A percentile compares a stretch with the other conserved stretches of the same genome.
Conservation (phyloP, 1,284 basidiomycete genomes). For the Ustilago nuda region DNA sequence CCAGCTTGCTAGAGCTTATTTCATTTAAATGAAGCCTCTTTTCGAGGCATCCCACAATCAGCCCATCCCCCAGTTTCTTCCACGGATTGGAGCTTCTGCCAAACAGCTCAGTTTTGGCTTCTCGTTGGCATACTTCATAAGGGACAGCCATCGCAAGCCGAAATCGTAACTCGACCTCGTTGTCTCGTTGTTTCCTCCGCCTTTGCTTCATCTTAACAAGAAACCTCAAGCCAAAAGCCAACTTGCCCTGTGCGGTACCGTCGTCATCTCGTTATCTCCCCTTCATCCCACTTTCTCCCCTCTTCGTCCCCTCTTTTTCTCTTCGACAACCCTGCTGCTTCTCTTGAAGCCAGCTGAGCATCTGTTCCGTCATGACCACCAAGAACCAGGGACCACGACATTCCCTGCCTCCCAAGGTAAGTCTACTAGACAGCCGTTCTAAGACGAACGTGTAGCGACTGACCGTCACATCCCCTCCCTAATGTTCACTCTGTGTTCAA, state of each 20-base stretch:
- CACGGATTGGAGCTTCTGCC: conserved; percentile 25
- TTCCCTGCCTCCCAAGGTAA: conserved; percentile 48
- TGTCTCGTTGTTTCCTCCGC: conserved; percentile 1
- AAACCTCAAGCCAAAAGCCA: background rate
- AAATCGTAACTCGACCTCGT: conserved; percentile 10
- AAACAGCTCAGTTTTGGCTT: conserved; percentile 3
- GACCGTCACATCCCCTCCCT: background rate
- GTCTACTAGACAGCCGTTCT: background rate
- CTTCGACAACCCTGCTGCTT: conserved; percentile 14
- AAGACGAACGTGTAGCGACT: background rate
- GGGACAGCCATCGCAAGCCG: conserved; percentile 14
- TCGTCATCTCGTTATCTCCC: conserved; percentile 14
- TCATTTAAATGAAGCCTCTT: conserved; percentile 34
- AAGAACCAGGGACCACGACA: conserved; percentile 38
- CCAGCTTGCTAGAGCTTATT: conserved; percentile 15
- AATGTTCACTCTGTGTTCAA: background rate
- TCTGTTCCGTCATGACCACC: conserved; percentile 27
- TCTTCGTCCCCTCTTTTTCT: background rate
- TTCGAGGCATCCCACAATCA: conserved; percentile 10
- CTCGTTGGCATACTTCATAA: conserved; percentile 16
- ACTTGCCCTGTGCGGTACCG: conserved; percentile 18
- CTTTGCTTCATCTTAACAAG: conserved; percentile 7
- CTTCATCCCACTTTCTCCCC: conserved; percentile 15
- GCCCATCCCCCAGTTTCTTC: conserved; percentile 9
- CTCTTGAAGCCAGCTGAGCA: background rate